Percentiles rank a stretch among this genome's conserved stretches.
These are phyloP conservation scores for Ceratocystis papillata DNA, from an alignment of 2,329 filamentous ascomycete species.

Conservation along the genomic window DNA sequence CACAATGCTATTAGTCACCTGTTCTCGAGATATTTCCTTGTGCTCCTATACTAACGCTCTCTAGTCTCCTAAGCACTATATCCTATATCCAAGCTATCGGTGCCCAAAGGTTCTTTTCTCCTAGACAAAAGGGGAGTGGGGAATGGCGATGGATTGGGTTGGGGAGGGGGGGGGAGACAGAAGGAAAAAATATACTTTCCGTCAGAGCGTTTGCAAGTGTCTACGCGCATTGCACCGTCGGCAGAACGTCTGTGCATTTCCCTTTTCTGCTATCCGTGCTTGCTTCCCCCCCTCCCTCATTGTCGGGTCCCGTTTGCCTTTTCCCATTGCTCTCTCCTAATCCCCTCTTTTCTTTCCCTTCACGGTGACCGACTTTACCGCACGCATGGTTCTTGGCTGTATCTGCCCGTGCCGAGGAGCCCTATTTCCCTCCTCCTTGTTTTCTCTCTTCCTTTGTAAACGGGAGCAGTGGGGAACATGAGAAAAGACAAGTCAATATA, in stretches of 20 bases:
- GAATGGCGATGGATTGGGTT: too few relatives aligned
- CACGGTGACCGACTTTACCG: not conserved
- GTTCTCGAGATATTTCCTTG: not conserved
- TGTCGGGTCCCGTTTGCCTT: not conserved
- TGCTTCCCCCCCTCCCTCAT: not conserved
- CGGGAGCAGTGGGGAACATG: not conserved
- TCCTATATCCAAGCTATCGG: too few relatives aligned
- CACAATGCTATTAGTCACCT: not conserved
- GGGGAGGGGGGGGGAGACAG: too few relatives aligned
- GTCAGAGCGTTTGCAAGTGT: not conserved
- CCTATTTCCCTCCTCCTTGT: not conserved
- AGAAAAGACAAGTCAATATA: not conserved
- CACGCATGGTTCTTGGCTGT: constrained; percentile 8
- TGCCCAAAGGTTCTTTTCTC: too few relatives aligned
- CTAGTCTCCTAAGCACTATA: too few relatives aligned
- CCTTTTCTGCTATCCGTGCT: constrained; percentile 7
- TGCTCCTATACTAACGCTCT: too few relatives aligned
- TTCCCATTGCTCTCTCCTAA: not conserved
- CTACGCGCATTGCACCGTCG: not conserved
- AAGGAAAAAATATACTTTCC: not conserved
- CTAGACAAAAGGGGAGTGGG: too few relatives aligned
- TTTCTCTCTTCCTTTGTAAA: constrained; percentile 7
- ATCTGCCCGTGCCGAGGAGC: not conserved
- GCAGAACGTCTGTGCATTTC: constrained; percentile 6
- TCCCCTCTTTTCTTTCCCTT: not conserved